Conservation (phyloP, 345 rosid genomes). For the Moringa oleifera region DNA sequence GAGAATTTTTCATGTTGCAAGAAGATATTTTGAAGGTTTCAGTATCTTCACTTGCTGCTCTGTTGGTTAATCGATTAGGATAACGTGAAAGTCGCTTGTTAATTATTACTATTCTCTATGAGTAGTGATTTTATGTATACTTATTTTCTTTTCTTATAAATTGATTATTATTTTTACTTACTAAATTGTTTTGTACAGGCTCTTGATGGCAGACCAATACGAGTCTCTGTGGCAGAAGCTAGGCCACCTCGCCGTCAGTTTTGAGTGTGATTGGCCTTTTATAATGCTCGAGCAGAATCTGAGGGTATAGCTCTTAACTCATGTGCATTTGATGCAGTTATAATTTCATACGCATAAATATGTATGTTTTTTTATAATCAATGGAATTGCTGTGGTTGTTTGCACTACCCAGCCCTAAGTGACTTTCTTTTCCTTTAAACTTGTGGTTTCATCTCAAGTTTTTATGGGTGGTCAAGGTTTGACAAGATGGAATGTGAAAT, state of each 20-base stretch:
- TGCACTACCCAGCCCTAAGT: too few species aligned
- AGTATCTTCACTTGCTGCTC: not conserved
- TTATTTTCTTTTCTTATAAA: not conserved
- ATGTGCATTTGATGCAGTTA: not conserved
- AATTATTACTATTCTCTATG: not conserved
- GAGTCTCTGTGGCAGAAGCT: constrained; percentile 83
- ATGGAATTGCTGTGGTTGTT: not conserved
- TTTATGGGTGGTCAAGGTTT: too few species aligned
- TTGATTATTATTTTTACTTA: too few species aligned
- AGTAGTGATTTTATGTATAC: not conserved
- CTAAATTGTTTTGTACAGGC: constrained; percentile 42
- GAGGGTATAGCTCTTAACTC: constrained; percentile 19
- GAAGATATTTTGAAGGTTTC: too few species aligned
- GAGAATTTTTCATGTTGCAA: not conserved
- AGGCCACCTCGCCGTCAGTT: constrained; percentile 77
- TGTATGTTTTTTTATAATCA: not conserved
- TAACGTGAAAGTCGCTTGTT: not conserved
- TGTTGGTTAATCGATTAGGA: not conserved
- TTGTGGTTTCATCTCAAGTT: too few species aligned
- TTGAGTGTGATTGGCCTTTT: constrained; percentile 32
- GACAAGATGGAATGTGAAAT: too few species aligned
- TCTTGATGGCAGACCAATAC: constrained; percentile 79
- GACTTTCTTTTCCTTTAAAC: not conserved
- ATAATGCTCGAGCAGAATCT: constrained; percentile 12
- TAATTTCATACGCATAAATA: not conserved